phyloP scores from a whole-genome alignment of 2,329 filamentous ascomycete species.

The Exophiala viscosa region DNA sequence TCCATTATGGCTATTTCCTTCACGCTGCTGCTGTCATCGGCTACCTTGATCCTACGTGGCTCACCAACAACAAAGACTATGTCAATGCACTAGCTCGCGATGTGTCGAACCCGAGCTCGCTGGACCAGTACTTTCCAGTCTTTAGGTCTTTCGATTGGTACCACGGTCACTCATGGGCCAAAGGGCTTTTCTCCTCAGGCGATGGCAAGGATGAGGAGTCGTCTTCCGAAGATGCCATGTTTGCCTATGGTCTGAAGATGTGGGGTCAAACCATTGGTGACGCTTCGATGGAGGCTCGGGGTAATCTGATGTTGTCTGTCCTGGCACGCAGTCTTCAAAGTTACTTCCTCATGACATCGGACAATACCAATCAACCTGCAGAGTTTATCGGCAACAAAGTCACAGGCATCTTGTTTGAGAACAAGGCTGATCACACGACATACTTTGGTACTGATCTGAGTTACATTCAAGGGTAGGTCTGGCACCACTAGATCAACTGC shows the following conservation, averaged over 20 bases:
- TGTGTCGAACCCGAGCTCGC: constrained; percentile 67
- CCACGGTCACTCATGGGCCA: constrained; percentile 91
- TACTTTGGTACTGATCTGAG: constrained; percentile 75
- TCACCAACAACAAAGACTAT: constrained; percentile 68
- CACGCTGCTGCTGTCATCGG: constrained; percentile 80
- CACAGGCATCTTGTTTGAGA: constrained; percentile 74
- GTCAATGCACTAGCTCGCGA: constrained; percentile 84
- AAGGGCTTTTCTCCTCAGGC: constrained; percentile 50
- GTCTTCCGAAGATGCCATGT: constrained; percentile 85
- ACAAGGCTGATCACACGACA: constrained; percentile 89
- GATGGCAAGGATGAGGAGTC: constrained; percentile 66
- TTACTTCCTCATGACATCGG: constrained; percentile 75
- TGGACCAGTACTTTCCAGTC: constrained; percentile 74
- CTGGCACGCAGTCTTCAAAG: constrained; percentile 67
- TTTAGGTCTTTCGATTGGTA: constrained; percentile 89
- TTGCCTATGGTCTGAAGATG: constrained; percentile 84
- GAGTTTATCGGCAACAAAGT: constrained; percentile 78
- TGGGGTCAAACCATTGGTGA: constrained; percentile 82
- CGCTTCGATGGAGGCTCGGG: constrained; percentile 71
- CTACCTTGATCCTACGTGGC: constrained; percentile 71
- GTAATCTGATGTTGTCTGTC: constrained; percentile 79
- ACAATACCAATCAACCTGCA: constrained; percentile 68
- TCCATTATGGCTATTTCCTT: constrained; percentile 78
- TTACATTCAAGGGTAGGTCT: constrained; percentile 59
- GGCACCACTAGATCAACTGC: constrained; percentile 12